These are phyloP conservation scores for Bigelowiella natans DNA, from an alignment of 78 protist genomes.

Conservation along the genomic window DNA sequence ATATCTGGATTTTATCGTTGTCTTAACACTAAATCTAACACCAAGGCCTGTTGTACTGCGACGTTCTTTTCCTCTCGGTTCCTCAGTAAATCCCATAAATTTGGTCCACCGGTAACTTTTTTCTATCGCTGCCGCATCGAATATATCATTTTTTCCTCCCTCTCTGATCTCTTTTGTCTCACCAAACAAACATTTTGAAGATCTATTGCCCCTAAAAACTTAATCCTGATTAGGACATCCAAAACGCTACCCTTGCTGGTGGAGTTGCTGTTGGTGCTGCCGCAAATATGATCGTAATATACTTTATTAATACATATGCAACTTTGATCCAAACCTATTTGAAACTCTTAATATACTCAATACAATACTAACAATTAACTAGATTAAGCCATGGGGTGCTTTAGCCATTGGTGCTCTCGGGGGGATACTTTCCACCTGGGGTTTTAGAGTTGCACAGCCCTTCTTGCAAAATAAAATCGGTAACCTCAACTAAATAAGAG, in stretches of 20 bases:
- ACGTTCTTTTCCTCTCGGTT: too few species aligned
- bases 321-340: background rate
- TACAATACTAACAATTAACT: background rate
- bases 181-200: too few species aligned
- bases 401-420: background rate
- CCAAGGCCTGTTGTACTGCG: background rate
- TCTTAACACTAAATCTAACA: background rate
- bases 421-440: background rate
- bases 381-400: background rate
- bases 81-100: too few species aligned
- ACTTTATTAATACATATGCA: background rate
- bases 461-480: background rate
- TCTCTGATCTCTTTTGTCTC: too few species aligned
- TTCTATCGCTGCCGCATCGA: too few species aligned
- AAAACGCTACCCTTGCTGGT: constrained; percentile 83
- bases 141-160: too few species aligned
- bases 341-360: background rate
- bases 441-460: background rate
- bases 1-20: background rate
- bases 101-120: too few species aligned
- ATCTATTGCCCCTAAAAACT: too few species aligned
- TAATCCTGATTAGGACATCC: too few species aligned
- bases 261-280: constrained; percentile 79
- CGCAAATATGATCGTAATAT: constrained; percentile 12
- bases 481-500: background rate